Evolutionary conservation across 192 early-diverging fungal species (phyloP).

Genomic region (Coemansia sp.): DNA sequence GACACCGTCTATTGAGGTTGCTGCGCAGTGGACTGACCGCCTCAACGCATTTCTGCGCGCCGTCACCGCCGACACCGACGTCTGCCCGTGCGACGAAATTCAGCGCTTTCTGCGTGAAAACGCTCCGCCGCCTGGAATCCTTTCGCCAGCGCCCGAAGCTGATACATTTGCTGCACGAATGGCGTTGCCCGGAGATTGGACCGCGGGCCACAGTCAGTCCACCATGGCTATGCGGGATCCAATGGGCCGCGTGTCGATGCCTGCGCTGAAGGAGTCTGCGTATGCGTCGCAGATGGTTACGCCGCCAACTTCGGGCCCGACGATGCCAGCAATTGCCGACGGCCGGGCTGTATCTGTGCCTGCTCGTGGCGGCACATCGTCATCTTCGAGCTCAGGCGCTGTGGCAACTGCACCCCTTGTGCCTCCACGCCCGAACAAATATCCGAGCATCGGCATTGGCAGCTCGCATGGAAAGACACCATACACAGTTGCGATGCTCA

Average conservation of each 20-base stretch:
- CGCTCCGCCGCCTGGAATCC: slow-evolving; percentile 11
- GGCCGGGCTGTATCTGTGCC: slow-evolving; percentile 9
- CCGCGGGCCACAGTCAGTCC: not conserved
- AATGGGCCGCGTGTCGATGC: slow-evolving; percentile 53
- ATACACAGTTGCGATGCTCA: slow-evolving; percentile 10
- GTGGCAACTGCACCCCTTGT: slow-evolving; percentile 15
- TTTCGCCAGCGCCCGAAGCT: slow-evolving; percentile 20
- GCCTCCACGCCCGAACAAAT: slow-evolving; percentile 31
- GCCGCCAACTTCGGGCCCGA: slow-evolving; percentile 30
- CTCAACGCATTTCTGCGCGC: slow-evolving; percentile 49
- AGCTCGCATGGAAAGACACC: slow-evolving; percentile 1
- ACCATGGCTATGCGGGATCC: slow-evolving; percentile 12
- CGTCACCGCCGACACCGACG: slow-evolving; percentile 43
- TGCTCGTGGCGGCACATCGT: slow-evolving; percentile 1
- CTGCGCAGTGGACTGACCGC: slow-evolving; percentile 42
- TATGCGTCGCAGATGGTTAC: slow-evolving; percentile 21
- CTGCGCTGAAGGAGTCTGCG: slow-evolving; percentile 36
- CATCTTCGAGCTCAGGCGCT: not conserved
- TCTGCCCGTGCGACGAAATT: slow-evolving; percentile 37
- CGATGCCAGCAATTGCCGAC: slow-evolving; percentile 13
- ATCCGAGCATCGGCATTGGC: slow-evolving; percentile 32
- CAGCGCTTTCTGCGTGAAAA: slow-evolving; percentile 48
- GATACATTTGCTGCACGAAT: slow-evolving; percentile 18
- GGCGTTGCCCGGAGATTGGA: slow-evolving; percentile 28
- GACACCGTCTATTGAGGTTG: slow-evolving; percentile 35